Evolutionary conservation across 495 filamentous ascomycete genomes (phyloP), one percentile per base, ranked within the genome.

Genomic region (Xylaria venustula): DNA sequence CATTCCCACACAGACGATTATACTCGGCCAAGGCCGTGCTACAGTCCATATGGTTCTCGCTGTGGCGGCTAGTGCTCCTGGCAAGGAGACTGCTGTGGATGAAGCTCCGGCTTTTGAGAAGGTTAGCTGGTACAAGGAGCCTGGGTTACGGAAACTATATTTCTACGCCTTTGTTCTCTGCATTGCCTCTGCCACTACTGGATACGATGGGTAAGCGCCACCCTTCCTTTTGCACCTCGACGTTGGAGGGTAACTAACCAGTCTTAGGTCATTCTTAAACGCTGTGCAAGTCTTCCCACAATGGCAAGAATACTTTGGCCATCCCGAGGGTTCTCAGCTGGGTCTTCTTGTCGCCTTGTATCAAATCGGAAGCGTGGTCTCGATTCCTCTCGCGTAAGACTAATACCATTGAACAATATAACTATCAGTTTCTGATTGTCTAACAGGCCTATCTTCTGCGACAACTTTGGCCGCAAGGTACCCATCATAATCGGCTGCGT

Each of bases 271-370:
- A 66, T 80, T 84, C 70, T 79, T 85, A 69, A 82, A 82, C 68
- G 70, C 71, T 40, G 80, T 83, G 9, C 82, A 85, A 69, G 78
- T 78, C 58, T 75, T 85, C 51, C 68, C 80, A 0, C 60, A 71
- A 30, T 85, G 82, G 82, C 71, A 80, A 58, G 47, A 47, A 12
- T 82, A 75, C 69, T 84, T 85, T 60, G 67, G 71, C 44, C 54
- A 85, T 61, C 87, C 87, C 0, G 44, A 64, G 15, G 81, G 81
- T 4, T 73, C 77, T 1, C 72, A 75, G 54, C 80, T 87, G 23
- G 87, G 87, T 71, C 79, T 90, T 40, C 81, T 91, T 9, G 83
- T 79, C 52, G 83, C 85, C n/a, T 79, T 89, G 66, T 87, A 89
- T 79, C 84, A 85, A 63, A 83, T 89, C 58, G 87, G 87, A 59